Conservation (phyloP, 78 protist genomes). For the Reticulomyxa filosa region DNA sequence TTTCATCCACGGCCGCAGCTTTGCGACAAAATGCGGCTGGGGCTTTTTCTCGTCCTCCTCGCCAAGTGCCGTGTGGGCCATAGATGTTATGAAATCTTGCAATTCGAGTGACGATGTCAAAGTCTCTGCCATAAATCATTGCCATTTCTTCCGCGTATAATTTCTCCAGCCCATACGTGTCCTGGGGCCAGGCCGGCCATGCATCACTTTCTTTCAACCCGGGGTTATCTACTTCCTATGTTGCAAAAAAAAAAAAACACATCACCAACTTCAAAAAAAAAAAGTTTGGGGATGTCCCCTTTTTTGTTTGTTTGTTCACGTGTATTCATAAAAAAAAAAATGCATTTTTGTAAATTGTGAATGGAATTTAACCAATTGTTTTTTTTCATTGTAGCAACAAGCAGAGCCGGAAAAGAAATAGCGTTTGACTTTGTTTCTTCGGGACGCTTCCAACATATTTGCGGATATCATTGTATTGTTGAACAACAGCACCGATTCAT, state of each 20-base stretch:
- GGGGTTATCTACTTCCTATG: slow-evolving; percentile 7
- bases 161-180: slow-evolving; percentile 68
- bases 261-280: no score
- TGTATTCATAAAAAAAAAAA: no score
- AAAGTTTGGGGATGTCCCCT: no score
- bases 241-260: no score
- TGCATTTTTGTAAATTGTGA: no score
- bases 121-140: slow-evolving; percentile 32
- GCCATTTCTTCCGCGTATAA: slow-evolving; percentile 41
- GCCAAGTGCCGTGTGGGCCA: slow-evolving; percentile 63
- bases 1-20: slow-evolving; percentile 17
- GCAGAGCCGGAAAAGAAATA: slow-evolving; percentile 44
- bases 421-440: slow-evolving; percentile 11
- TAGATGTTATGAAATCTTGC: slow-evolving; percentile 67
- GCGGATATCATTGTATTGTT: slow-evolving; percentile 40
- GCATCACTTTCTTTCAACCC: slow-evolving; percentile 50
- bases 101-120: slow-evolving; percentile 16
- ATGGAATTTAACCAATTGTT: no score
- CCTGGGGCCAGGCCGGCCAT: slow-evolving; percentile 65
- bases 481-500: slow-evolving; percentile 35
- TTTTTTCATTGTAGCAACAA: slow-evolving; percentile 48
- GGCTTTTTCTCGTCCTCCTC: slow-evolving; percentile 70
- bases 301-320: no score
- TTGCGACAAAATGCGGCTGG: slow-evolving; percentile 71
- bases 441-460: slow-evolving; percentile 41